These are phyloP conservation scores for Deinandra increscens DNA, from an alignment of 129 eudicot species.

Conservation along the genomic window DNA sequence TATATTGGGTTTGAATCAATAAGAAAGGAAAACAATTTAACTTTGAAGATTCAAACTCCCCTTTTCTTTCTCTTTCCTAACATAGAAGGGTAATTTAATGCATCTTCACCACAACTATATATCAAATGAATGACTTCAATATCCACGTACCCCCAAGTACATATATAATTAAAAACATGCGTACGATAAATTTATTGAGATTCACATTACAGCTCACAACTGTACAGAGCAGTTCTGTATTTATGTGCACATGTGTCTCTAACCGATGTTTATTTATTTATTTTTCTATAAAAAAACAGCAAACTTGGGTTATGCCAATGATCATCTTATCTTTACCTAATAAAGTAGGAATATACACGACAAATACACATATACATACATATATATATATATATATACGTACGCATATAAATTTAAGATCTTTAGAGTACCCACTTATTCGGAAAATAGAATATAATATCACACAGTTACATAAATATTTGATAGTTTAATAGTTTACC, in stretches of 20 bases:
- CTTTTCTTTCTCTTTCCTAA: no score
- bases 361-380: neutral
- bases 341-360: neutral
- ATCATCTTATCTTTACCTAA: neutral
- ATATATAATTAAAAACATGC: neutral
- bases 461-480: neutral
- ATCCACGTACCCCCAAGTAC: neutral
- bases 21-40: no score
- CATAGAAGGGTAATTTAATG: no score
- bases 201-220: constrained; percentile 17
- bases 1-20: no score
- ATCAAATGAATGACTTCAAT: neutral
- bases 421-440: neutral
- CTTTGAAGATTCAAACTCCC: no score
- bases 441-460: neutral
- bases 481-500: neutral
- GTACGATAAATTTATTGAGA: neutral
- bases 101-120: no score
- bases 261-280: neutral
- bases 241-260: constrained; percentile 25
- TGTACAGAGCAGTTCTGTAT: constrained; percentile 12
- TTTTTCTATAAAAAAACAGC: neutral
- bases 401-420: neutral
- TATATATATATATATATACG: no score
- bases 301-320: neutral